These are phyloP conservation scores for Mortierella sp. DNA, from an alignment of 371 early-diverging fungal species.

Conservation along the genomic window DNA sequence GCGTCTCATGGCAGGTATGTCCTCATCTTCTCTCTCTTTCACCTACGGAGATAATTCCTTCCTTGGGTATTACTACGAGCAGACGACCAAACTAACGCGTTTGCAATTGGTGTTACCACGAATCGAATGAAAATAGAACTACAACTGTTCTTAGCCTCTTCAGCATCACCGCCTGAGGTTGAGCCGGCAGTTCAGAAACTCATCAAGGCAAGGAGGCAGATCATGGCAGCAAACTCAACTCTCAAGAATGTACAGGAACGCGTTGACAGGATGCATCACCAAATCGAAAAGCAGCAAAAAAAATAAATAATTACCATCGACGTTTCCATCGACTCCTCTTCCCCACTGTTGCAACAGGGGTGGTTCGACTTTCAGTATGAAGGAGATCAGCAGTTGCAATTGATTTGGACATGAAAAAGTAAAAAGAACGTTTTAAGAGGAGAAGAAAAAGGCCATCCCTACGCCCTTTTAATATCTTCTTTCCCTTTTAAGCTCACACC, in stretches of 20 bases:
- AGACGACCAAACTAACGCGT: not conserved
- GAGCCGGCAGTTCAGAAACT: slow-evolving; percentile 66
- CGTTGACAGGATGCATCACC: slow-evolving; percentile 62
- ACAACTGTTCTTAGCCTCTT: slow-evolving; percentile 64
- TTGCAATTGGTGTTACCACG: not conserved
- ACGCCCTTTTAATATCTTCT: not conserved
- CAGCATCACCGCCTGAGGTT: slow-evolving; percentile 67
- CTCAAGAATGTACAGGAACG: slow-evolving; percentile 65
- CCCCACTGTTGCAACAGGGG: too few relatives aligned
- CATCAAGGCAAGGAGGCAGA: slow-evolving; percentile 62
- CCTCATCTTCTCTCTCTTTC: not conserved
- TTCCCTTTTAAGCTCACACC: too few relatives aligned
- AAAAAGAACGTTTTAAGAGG: not conserved
- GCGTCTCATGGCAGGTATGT: slow-evolving; percentile 66
- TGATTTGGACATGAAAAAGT: not conserved
- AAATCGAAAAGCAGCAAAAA: slow-evolving; percentile 20
- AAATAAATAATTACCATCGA: not conserved
- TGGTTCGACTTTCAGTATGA: not conserved
- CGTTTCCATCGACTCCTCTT: not conserved
- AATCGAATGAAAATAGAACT: slow-evolving; percentile 47
- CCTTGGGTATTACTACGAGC: not conserved
- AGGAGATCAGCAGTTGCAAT: too few relatives aligned
- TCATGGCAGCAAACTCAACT: slow-evolving; percentile 61
- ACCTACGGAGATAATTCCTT: too few relatives aligned
- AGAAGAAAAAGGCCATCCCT: too few relatives aligned